phyloP scores from a whole-genome alignment of 805 yeast species.

The Kuraishia piskuri region DNA sequence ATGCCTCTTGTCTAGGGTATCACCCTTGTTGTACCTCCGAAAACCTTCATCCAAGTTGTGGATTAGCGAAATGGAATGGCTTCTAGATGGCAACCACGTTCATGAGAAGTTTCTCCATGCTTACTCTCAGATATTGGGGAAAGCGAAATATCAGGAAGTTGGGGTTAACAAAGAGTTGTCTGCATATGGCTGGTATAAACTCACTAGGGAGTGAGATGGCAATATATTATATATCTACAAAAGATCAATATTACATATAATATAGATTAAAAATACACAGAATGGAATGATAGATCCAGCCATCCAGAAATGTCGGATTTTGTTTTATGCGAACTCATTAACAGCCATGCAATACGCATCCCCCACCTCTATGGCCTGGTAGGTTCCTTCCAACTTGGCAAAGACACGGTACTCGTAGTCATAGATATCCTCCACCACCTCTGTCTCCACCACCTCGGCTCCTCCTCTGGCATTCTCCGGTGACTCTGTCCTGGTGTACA shows the following conservation, averaged over 20 bases:
- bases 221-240: neutral
- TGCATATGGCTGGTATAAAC: neutral
- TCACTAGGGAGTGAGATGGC: neutral
- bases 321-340: conserved; percentile 4
- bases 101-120: neutral
- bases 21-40: neutral
- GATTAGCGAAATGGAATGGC: neutral
- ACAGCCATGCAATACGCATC: conserved; percentile 65
- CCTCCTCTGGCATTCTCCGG: conserved; percentile 14
- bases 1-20: neutral
- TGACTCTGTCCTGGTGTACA: conserved; percentile 61
- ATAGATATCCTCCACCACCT: conserved; percentile 62
- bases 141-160: neutral
- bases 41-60: neutral
- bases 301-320: neutral
- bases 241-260: neutral
- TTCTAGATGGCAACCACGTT: neutral
- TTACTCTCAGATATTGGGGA: neutral
- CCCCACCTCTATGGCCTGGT: conserved; percentile 83
- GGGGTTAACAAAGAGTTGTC: neutral
- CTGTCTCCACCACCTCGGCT: conserved; percentile 35
- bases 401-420: conserved; percentile 59
- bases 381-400: conserved; percentile 86
- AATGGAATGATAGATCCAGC: neutral
- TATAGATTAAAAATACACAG: neutral